Base-by-base conservation (phyloP, 192 early-diverging fungal species). In the Cetraspora pellucida region DNA sequence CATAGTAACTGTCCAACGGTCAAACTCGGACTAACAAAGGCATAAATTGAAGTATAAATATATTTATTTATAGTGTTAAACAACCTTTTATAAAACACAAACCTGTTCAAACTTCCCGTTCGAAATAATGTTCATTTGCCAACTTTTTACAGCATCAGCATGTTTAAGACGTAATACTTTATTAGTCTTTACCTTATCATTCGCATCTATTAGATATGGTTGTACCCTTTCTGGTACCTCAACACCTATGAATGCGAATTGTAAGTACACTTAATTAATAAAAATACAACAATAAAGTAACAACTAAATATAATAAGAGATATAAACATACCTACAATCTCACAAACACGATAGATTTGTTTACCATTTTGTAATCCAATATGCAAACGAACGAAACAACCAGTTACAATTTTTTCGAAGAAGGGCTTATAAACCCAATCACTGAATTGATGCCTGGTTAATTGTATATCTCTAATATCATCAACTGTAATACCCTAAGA, bases 61-160 rank as follows among this genome's bases (percentile, higher is more conserved):
- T 3, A 61, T 25, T 46, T 25, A 23, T 46, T 13, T 1, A 13
- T 16, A 23, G 17, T 3, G 23, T 57, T 74, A 7, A 10, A 72
- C 16, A 52, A 10, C 47, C 11, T 30, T 3, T 28, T 10, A 10
- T 10, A 55, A 72, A 19, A 19, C 50, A 50, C 45, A 44, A 78
- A 85, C 88, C 63, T 89, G 81, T 28, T 88, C 90, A 37, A 94
- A 84, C 31, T 87, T 75, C 64, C 81, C 78, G 72, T 95, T 95
- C 2, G 94, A 95, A 13, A 95, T 82, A 43, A 87, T 88, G 69
- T 92, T 89, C 90, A 94, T 94, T 10, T 88, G 87, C 77, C 92
- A 94, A 23, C 79, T 81, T 58, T 87, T 89, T 74, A 90, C 87
- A 17, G 88, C 80, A 46, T 89, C 85, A 30, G 93, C 94, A 77